Percentiles rank a stretch among this genome's conserved stretches.
These are phyloP conservation scores for Cladorrhinum sp. DNA, from an alignment of 2,329 filamentous ascomycete species.

Conservation along the genomic window DNA sequence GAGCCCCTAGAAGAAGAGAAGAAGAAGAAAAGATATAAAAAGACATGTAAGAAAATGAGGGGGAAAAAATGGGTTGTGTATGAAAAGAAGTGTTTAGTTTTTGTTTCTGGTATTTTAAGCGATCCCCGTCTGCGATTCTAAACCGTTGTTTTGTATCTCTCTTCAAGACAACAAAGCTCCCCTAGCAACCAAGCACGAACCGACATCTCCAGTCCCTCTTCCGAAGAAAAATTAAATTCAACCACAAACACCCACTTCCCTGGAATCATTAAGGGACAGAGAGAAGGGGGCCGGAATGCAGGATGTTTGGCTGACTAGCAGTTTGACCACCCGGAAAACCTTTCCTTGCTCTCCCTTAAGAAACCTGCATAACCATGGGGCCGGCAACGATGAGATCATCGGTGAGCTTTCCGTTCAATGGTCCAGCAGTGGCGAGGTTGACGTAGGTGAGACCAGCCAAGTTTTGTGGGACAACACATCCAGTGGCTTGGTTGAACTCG, in stretches of 20 bases:
- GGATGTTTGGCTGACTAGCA: background rate
- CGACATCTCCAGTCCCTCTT: background rate
- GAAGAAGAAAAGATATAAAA: conserved; percentile 2
- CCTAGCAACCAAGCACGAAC: background rate
- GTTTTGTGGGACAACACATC: conserved; percentile 60
- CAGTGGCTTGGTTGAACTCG: conserved; percentile 49
- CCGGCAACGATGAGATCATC: conserved; percentile 66
- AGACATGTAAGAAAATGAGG: background rate
- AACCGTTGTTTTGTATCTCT: background rate
- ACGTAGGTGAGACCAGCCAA: conserved; percentile 65
- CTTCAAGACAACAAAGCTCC: background rate
- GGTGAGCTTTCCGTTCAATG: conserved; percentile 49
- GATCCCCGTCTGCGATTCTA: background rate
- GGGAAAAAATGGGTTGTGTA: background rate
- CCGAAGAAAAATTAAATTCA: background rate
- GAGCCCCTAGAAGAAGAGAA: background rate
- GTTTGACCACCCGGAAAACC: background rate
- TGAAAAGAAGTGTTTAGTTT: background rate
- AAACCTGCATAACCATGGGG: conserved; percentile 55
- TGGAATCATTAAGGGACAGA: background rate
- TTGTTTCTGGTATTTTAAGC: background rate
- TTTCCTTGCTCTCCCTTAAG: conserved; percentile 32
- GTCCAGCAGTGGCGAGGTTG: conserved; percentile 56
- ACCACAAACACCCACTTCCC: background rate
- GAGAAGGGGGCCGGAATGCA: background rate